These are phyloP conservation scores for Pharnaceum exiguum DNA, from an alignment of 148 eudicot genomes.

Conservation along the genomic window DNA sequence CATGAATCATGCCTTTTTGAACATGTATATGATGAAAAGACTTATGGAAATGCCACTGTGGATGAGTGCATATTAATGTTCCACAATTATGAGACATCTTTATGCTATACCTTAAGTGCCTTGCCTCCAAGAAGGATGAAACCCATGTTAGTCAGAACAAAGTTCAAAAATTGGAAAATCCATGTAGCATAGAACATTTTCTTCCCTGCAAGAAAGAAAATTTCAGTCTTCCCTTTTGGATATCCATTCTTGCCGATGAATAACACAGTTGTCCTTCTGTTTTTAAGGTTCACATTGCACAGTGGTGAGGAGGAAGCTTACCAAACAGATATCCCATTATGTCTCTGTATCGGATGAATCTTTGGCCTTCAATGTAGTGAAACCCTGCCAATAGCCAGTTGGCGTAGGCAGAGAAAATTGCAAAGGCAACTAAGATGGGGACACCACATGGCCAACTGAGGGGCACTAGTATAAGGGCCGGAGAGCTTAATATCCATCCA, in stretches of 20 bases:
- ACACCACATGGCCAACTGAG: constrained; percentile 58
- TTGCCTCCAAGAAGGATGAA: constrained; percentile 66
- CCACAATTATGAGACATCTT: not conserved
- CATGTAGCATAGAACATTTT: constrained; percentile 49
- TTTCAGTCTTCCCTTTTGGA: not conserved
- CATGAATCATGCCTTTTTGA: not conserved
- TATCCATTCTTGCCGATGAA: not conserved
- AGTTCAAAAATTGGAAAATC: constrained; percentile 36
- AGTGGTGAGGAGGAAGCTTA: constrained; percentile 17
- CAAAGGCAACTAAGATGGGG: constrained; percentile 31
- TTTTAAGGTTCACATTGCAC: too few species aligned
- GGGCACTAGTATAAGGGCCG: constrained; percentile 50
- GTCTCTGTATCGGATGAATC: constrained; percentile 61
- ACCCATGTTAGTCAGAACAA: constrained; percentile 52
- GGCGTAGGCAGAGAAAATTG: constrained; percentile 42
- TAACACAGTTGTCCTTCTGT: too few species aligned
- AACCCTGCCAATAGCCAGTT: constrained; percentile 55
- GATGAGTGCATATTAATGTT: too few species aligned
- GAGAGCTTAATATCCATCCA: constrained; percentile 57
- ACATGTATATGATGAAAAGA: too few species aligned
- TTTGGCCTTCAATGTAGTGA: constrained; percentile 49
- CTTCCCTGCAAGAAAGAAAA: constrained; percentile 32
- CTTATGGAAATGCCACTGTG: too few species aligned
- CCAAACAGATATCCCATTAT: constrained; percentile 53
- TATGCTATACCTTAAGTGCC: constrained; percentile 53